phyloP scores from a whole-genome alignment of 2,329 filamentous ascomycete species.

The Fusarium compactum region DNA sequence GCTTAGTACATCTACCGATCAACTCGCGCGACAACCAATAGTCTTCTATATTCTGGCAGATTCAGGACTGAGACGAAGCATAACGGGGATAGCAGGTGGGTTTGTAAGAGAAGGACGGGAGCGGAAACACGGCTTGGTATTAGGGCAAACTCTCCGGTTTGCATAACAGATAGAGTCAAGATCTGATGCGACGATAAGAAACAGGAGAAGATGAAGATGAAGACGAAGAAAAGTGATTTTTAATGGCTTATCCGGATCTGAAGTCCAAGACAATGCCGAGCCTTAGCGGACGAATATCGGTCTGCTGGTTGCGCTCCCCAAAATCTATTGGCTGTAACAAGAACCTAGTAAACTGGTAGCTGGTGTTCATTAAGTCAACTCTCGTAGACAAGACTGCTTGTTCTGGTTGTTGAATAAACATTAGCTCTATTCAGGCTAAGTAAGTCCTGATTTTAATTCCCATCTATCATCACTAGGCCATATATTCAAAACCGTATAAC shows the following conservation, averaged over 20 bases:
- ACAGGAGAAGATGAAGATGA: conserved; percentile 10
- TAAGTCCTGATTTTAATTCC: not conserved
- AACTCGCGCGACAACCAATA: conserved; percentile 26
- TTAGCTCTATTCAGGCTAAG: not conserved
- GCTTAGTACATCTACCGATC: conserved; percentile 17
- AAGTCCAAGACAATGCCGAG: conserved; percentile 1
- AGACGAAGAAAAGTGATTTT: conserved; percentile 2
- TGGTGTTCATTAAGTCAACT: not conserved
- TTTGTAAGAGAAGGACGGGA: conserved; percentile 28
- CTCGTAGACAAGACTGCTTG: not conserved
- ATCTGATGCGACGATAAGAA: conserved; percentile 12
- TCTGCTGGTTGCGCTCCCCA: not conserved
- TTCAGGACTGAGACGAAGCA: conserved; percentile 38
- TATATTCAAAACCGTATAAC: not conserved
- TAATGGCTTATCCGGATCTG: not conserved
- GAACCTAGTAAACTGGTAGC: not conserved
- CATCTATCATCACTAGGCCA: not conserved
- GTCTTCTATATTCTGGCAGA: conserved; percentile 10
- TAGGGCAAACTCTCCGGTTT: conserved; percentile 8
- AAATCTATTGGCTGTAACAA: not conserved
- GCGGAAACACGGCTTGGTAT: conserved; percentile 11
- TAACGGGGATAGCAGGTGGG: conserved; percentile 26
- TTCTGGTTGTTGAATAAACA: not conserved
- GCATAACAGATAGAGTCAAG: conserved; percentile 18
- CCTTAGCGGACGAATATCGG: conserved; percentile 1